These are phyloP conservation scores for Penicillium hordei DNA, from an alignment of 2,329 filamentous ascomycete genomes.

Conservation along the genomic window DNA sequence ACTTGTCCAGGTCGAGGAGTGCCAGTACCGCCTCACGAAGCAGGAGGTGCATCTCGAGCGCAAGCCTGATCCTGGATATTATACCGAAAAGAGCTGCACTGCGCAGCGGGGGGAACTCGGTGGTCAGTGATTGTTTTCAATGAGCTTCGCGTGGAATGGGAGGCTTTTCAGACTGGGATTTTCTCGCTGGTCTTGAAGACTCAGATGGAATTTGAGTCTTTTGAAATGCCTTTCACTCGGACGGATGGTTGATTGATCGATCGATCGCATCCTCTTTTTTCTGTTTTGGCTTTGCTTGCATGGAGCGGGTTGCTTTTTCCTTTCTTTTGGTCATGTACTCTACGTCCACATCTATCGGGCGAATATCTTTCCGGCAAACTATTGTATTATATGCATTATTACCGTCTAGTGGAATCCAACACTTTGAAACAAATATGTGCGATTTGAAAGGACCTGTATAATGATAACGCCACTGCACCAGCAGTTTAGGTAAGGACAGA, in stretches of 20 bases:
- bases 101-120: slow-evolving; percentile 25
- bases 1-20: slow-evolving; percentile 78
- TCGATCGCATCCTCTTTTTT: slow-evolving; percentile 3
- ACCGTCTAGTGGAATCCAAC: background rate
- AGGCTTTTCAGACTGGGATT: background rate
- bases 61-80: slow-evolving; percentile 77
- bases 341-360: slow-evolving; percentile 3
- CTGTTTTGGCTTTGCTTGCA: slow-evolving; percentile 15
- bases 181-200: background rate
- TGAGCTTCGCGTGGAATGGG: background rate
- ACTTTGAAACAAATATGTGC: slow-evolving; percentile 19
- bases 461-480: slow-evolving; percentile 17
- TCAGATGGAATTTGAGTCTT: background rate
- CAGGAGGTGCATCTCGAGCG: slow-evolving; percentile 69
- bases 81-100: slow-evolving; percentile 60
- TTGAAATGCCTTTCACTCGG: background rate
- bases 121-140: background rate
- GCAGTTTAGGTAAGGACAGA: slow-evolving; percentile 7
- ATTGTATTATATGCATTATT: slow-evolving; percentile 12
- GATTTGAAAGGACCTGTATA: slow-evolving; percentile 18
- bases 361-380: background rate
- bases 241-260: background rate
- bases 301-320: slow-evolving; percentile 14
- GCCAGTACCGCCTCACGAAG: slow-evolving; percentile 63
- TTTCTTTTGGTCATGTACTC: slow-evolving; percentile 8